Evolutionary conservation across 2,329 filamentous ascomycete genomes (phyloP).

Genomic region (Sodiomyces alkalinus): DNA sequence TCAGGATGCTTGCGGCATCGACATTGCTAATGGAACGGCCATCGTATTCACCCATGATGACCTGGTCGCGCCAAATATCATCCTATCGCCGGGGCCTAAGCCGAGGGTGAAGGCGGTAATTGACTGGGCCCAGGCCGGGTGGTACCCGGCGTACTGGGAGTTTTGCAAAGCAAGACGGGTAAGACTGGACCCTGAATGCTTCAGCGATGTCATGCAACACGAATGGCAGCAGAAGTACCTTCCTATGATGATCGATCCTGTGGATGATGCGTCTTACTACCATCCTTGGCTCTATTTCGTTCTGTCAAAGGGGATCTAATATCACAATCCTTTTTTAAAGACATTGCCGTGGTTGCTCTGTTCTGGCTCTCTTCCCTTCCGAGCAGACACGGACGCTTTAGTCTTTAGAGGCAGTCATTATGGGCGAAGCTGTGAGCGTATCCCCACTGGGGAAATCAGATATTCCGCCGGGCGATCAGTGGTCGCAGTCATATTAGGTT

Average conservation of each 20-base stretch:
- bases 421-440: too few relatives aligned
- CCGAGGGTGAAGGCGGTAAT: background rate
- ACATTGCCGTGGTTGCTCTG: too few relatives aligned
- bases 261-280: conserved; percentile 16
- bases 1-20: conserved; percentile 15
- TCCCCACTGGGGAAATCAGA: too few relatives aligned
- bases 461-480: too few relatives aligned
- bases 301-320: background rate
- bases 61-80: background rate
- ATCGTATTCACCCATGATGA: conserved; percentile 5
- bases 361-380: too few relatives aligned
- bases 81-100: background rate
- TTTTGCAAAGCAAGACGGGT: conserved; percentile 9
- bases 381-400: too few relatives aligned
- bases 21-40: conserved; percentile 10
- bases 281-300: conserved; percentile 17
- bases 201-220: conserved; percentile 11
- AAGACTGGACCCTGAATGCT: conserved; percentile 8
- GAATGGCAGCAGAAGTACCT: conserved; percentile 17
- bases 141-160: background rate
- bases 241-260: conserved; percentile 14
- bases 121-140: background rate
- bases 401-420: too few relatives aligned
- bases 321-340: too few relatives aligned
- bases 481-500: too few relatives aligned